phyloP scores from a whole-genome alignment of 495 filamentous ascomycete genomes.

The Lophiostoma macrostomum region DNA sequence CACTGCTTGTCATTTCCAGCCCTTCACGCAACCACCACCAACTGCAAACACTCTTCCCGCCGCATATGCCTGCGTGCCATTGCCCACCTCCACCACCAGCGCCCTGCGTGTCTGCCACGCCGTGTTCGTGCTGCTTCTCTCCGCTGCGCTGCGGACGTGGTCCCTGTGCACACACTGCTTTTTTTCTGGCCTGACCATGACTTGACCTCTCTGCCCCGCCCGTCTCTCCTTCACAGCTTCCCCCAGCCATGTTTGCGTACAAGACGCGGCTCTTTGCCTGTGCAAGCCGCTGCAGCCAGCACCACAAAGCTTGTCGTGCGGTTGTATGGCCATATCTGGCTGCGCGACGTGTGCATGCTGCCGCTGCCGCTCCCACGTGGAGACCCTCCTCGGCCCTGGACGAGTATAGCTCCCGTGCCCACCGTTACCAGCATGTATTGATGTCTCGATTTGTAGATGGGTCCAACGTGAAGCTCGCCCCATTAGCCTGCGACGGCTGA shows the following conservation, averaged over 20 bases:
- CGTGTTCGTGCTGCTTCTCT: too few species aligned
- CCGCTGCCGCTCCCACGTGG: conserved; percentile 60
- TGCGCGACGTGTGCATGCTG: neutral
- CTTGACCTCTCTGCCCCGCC: conserved; percentile 2
- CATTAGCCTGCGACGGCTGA: conserved; percentile 86
- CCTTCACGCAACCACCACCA: too few species aligned
- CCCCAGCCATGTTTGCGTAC: conserved; percentile 5
- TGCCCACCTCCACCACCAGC: too few species aligned
- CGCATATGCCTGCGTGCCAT: too few species aligned
- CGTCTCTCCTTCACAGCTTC: conserved; percentile 1
- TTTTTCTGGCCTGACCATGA: neutral
- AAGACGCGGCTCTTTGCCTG: neutral
- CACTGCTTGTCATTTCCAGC: too few species aligned
- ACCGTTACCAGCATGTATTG: conserved; percentile 14
- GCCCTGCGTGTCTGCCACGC: too few species aligned
- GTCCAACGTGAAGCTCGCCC: conserved; percentile 79
- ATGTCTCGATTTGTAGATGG: conserved; percentile 59
- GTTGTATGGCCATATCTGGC: neutral
- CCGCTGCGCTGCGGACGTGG: too few species aligned
- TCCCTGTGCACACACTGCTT: too few species aligned
- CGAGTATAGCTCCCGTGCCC: conserved; percentile 57
- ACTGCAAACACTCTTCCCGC: too few species aligned
- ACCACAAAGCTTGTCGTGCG: neutral
- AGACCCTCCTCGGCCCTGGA: conserved; percentile 78
- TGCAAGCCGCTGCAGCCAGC: neutral